Evolutionary conservation across 768 basidiomycete species (phyloP).

Genomic region (Lactarius pseudohatsudake): DNA sequence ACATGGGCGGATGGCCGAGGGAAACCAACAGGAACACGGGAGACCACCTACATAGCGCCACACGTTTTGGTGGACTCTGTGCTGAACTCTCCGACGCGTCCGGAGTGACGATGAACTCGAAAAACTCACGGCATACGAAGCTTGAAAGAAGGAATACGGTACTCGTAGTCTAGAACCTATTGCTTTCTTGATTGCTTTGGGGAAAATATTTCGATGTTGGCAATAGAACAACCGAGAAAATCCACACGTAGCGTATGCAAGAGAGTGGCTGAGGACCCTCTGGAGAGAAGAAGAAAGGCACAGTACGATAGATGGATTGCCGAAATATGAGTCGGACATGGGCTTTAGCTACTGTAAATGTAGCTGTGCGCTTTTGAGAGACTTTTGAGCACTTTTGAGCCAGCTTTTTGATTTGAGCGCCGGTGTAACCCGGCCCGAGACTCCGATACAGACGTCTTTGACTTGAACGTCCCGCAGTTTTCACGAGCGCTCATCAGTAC

Average conservation of each 20-base stretch:
- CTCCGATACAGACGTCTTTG: too few species aligned
- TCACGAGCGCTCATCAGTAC: background rate
- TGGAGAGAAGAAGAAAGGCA: background rate
- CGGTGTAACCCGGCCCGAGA: too few species aligned
- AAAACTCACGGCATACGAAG: background rate
- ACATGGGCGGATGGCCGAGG: constrained; percentile 1
- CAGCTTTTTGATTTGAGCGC: too few species aligned
- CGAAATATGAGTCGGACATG: background rate
- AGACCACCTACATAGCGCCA: constrained; percentile 24
- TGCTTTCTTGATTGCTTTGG: constrained; percentile 7
- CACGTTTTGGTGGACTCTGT: constrained; percentile 24
- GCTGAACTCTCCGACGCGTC: constrained; percentile 20
- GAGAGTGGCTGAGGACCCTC: background rate
- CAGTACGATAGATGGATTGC: background rate
- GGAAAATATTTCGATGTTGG: background rate
- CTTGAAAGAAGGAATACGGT: constrained; percentile 9
- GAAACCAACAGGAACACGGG: constrained; percentile 19
- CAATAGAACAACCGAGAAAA: background rate
- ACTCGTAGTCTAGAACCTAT: constrained; percentile 23
- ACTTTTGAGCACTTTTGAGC: too few species aligned
- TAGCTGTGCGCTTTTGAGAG: too few species aligned
- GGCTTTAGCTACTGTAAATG: too few species aligned
- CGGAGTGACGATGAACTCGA: constrained; percentile 2
- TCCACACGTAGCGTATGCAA: constrained; percentile 11
- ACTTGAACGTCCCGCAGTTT: too few species aligned